Evolutionary conservation across 306 rosid genomes (phyloP).

Genomic region (Acacia crassicarpa): DNA sequence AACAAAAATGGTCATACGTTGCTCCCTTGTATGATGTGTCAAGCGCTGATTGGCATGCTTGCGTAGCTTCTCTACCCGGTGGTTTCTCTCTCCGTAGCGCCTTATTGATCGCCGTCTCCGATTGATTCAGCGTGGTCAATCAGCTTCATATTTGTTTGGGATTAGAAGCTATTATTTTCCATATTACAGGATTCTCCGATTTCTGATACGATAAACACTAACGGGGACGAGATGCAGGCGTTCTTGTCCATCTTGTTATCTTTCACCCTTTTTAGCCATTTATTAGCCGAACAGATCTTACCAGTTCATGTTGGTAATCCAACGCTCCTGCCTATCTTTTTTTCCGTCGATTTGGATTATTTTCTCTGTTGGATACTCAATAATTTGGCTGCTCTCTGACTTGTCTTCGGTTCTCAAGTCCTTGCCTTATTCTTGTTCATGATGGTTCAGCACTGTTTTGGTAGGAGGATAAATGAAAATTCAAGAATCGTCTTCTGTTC

Average conservation of each 20-base stretch:
- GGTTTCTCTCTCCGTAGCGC: not conserved
- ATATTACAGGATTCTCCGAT: not conserved
- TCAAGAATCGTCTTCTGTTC: not conserved
- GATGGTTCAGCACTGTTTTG: not conserved
- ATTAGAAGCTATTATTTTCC: not conserved
- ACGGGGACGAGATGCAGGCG: conserved; percentile 40
- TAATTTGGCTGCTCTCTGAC: not conserved
- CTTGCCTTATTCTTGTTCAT: not conserved
- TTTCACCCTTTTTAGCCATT: conserved; percentile 25
- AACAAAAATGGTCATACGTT: not conserved
- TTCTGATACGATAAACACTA: not conserved
- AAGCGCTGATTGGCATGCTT: not conserved
- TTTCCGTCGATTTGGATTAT: not conserved
- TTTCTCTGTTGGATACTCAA: not conserved
- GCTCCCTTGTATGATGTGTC: not conserved
- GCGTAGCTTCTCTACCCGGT: not conserved
- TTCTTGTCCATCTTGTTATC: conserved; percentile 38
- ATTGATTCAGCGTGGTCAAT: not conserved
- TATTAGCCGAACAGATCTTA: conserved; percentile 60
- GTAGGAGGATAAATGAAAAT: not conserved
- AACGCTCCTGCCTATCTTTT: not conserved
- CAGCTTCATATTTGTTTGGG: not conserved
- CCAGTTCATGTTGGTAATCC: conserved; percentile 58
- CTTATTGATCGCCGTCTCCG: not conserved
- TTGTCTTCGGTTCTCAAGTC: not conserved